Evolutionary conservation across 108 stramenopile species (phyloP).

Genomic region (Nitzschia inconspicua): DNA sequence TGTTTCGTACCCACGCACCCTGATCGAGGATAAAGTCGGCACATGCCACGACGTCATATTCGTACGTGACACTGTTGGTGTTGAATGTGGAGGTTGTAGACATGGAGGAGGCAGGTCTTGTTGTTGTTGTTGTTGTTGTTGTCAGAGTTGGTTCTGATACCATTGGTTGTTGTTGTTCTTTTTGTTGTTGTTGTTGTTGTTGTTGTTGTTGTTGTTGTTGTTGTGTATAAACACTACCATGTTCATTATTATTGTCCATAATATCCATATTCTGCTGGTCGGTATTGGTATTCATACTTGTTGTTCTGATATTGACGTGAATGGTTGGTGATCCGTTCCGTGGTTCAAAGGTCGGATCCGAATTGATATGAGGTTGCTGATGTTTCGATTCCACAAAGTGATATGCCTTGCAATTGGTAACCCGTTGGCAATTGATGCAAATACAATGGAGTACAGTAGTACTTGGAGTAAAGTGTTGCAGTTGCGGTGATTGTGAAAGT

Average conservation of each 20-base stretch:
- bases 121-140: conserved; percentile 4
- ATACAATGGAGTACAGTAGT: too few relatives aligned
- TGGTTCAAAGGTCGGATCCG: conserved; percentile 73
- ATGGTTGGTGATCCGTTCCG: conserved; percentile 82
- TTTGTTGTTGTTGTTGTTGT: background rate
- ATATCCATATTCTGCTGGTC: conserved; percentile 36
- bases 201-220: conserved; percentile 23
- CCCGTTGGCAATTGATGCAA: conserved; percentile 75
- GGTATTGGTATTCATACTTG: conserved; percentile 12
- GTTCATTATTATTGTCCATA: conserved; percentile 52
- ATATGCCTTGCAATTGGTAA: conserved; percentile 77
- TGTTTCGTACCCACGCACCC: conserved; percentile 80
- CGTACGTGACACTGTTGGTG: conserved; percentile 48
- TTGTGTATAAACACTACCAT: conserved; percentile 10
- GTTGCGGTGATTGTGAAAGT: too few relatives aligned
- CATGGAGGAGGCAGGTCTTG: background rate
- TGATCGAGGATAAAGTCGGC: conserved; percentile 73
- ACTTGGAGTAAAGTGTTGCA: too few relatives aligned
- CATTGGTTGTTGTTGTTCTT: background rate
- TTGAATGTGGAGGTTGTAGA: conserved; percentile 3
- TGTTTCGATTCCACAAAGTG: conserved; percentile 88
- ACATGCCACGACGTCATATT: conserved; percentile 86
- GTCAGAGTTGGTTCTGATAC: conserved; percentile 8
- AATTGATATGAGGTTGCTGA: conserved; percentile 82
- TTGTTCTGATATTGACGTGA: conserved; percentile 76